These are phyloP conservation scores for Tillandsia leiboldiana DNA, from an alignment of 176 grass and related monocot genomes.

Conservation along the genomic window DNA sequence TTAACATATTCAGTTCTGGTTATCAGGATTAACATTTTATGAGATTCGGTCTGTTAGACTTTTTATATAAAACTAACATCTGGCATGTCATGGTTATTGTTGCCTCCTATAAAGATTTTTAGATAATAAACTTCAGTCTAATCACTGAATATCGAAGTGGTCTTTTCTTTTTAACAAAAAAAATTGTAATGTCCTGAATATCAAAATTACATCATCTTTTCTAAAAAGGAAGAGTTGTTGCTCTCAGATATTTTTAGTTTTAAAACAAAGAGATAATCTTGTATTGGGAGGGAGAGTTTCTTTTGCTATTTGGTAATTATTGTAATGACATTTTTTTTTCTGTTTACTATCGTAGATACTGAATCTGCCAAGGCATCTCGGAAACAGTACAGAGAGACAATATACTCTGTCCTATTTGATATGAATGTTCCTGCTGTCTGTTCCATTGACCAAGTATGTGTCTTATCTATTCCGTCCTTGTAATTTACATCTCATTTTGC, in stretches of 20 bases:
- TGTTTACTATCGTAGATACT: slow-evolving; percentile 49
- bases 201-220: neutral
- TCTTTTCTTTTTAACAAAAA: no score
- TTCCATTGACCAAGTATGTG: slow-evolving; percentile 70
- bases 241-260: neutral
- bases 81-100: neutral
- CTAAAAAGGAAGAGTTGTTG: neutral
- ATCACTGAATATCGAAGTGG: neutral
- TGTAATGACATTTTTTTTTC: slow-evolving; percentile 1
- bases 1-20: neutral
- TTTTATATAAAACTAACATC: neutral
- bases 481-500: neutral
- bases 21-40: neutral
- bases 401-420: slow-evolving; percentile 83
- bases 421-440: slow-evolving; percentile 95
- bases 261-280: neutral
- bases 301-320: neutral
- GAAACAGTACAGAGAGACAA: slow-evolving; percentile 63
- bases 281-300: neutral
- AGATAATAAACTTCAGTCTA: neutral
- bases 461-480: neutral
- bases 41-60: neutral
- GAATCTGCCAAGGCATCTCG: slow-evolving; percentile 79
- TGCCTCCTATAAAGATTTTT: neutral
- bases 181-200: neutral